Conservation (phyloP, 805 yeast genomes). For the Priceomyces medius region DNA sequence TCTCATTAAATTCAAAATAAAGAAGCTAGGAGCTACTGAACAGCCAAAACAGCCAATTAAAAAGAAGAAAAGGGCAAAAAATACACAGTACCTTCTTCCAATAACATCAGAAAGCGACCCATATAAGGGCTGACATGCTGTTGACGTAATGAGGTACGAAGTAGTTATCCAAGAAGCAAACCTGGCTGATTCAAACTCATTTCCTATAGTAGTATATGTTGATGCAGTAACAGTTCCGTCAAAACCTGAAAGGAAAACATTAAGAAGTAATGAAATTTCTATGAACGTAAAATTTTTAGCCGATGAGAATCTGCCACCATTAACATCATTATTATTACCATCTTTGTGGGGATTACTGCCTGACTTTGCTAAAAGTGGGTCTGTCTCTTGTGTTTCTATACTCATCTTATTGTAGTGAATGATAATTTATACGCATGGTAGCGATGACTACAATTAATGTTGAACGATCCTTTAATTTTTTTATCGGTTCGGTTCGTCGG, state of each 20-base stretch:
- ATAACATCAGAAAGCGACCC: conserved; percentile 40
- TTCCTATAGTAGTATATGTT: conserved; percentile 47
- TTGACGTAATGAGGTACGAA: conserved; percentile 38
- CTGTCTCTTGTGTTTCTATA: no score
- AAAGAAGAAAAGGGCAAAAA: conserved; percentile 33
- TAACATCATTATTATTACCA: no score
- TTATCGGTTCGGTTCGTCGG: no score
- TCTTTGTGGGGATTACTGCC: no score
- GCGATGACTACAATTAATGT: no score
- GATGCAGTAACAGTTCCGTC: conserved; percentile 51
- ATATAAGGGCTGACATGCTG: conserved; percentile 43
- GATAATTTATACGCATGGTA: no score
- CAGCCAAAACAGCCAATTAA: conserved; percentile 39
- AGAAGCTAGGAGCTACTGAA: conserved; percentile 25
- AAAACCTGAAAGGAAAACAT: conserved; percentile 46
- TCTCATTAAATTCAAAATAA: conserved; percentile 29
- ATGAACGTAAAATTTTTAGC: conserved; percentile 27
- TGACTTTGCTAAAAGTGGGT: no score
- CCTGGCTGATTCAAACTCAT: conserved; percentile 33
- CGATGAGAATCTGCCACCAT: conserved; percentile 8
- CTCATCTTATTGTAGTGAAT: no score
- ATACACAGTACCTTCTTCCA: conserved; percentile 34
- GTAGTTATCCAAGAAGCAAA: conserved; percentile 45
- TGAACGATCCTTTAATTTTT: no score
- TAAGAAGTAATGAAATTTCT: conserved; percentile 30